These are phyloP conservation scores for Leucoagaricus sp. DNA, from an alignment of 1,284 basidiomycete genomes.

Conservation along the genomic window DNA sequence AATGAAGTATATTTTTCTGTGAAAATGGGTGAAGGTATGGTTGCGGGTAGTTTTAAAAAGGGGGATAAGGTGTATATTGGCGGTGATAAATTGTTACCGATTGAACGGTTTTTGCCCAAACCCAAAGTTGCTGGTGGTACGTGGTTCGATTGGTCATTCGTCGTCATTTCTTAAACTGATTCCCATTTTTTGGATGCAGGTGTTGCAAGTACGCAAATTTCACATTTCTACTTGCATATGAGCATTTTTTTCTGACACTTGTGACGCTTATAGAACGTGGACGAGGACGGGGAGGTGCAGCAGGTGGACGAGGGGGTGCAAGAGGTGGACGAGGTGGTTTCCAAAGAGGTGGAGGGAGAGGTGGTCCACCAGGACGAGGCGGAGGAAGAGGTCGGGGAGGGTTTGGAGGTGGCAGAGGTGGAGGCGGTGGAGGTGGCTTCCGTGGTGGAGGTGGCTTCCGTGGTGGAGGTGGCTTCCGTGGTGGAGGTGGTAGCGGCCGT, in stretches of 20 bases:
- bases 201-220: constrained; percentile 46
- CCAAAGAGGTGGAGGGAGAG: constrained; percentile 43
- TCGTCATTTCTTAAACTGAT: neutral
- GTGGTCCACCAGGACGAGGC: constrained; percentile 32
- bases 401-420: constrained; percentile 37
- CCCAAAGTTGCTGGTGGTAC: constrained; percentile 82
- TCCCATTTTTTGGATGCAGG: constrained; percentile 30
- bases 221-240: neutral
- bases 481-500: constrained; percentile 41
- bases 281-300: constrained; percentile 33
- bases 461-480: constrained; percentile 39
- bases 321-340: constrained; percentile 40
- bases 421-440: constrained; percentile 32
- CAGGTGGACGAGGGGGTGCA: constrained; percentile 33
- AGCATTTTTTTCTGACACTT: neutral
- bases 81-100: constrained; percentile 93
- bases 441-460: too few species aligned
- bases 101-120: constrained; percentile 97
- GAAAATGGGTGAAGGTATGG: constrained; percentile 97
- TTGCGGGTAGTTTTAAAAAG: constrained; percentile 93
- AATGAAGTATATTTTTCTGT: constrained; percentile 99
- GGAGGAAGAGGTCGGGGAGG: constrained; percentile 42
- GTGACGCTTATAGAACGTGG: constrained; percentile 62
- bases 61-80: constrained; percentile 99
- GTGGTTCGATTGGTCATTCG: constrained; percentile 26